Conservation (phyloP, 306 rosid species). For the Vachellia collinsii region DNA sequence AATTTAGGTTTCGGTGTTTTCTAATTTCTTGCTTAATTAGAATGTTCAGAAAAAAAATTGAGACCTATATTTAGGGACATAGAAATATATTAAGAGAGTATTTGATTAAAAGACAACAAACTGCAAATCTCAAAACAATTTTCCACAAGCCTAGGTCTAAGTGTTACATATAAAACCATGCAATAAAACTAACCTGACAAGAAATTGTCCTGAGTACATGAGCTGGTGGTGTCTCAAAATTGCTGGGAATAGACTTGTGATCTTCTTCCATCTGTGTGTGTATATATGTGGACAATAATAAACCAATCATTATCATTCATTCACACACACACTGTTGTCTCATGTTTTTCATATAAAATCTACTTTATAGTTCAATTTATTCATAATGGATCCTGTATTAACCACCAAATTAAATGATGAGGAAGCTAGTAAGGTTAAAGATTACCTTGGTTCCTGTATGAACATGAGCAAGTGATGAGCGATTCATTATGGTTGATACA, state of each 20-base stretch:
- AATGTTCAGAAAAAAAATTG: no score
- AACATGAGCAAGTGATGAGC: constrained; percentile 37
- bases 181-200: constrained; percentile 32
- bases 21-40: no score
- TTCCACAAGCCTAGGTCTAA: neutral
- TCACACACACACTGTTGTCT: no score
- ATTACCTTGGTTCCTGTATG: constrained; percentile 23
- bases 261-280: constrained; percentile 45
- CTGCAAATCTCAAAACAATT: no score
- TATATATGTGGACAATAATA: neutral
- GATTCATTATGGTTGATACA: constrained; percentile 43
- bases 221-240: constrained; percentile 48
- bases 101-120: no score
- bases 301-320: neutral
- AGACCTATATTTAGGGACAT: no score
- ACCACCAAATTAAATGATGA: no score
- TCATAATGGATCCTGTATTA: no score
- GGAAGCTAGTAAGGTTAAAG: neutral
- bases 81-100: no score
- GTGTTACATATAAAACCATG: neutral
- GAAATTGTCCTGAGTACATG: constrained; percentile 39
- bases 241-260: constrained; percentile 21
- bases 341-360: no score
- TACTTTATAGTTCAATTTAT: no score
- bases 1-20: no score